Evolutionary conservation across 768 basidiomycete species (phyloP).

Genomic region (Hirschioporus abietinus): DNA sequence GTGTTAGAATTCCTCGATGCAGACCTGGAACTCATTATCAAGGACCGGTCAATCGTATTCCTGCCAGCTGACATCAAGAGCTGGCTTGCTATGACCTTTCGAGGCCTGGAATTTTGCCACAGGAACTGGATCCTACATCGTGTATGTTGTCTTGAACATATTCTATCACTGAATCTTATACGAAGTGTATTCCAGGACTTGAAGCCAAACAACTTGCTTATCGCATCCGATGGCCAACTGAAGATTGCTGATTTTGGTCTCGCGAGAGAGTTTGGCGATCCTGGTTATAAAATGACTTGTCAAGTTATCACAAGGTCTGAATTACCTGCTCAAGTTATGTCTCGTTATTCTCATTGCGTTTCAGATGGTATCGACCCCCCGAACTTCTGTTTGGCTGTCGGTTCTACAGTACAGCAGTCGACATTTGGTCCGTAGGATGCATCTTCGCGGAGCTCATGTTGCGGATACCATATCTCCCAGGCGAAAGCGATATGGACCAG

Average conservation of each 20-base stretch:
- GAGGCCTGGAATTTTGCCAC: constrained; percentile 98
- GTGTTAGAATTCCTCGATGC: constrained; percentile 96
- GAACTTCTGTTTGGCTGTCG: constrained; percentile 89
- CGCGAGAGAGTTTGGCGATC: constrained; percentile 93
- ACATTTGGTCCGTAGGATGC: constrained; percentile 96
- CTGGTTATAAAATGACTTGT: constrained; percentile 94
- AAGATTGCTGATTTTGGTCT: constrained; percentile 99
- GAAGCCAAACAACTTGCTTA: constrained; percentile 97
- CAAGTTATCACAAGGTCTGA: constrained; percentile 94
- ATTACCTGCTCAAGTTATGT: constrained; percentile 6
- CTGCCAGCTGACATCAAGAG: constrained; percentile 94
- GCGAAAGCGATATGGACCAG: constrained; percentile 96
- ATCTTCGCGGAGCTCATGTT: constrained; percentile 98
- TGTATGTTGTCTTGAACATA: constrained; percentile 39
- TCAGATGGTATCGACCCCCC: constrained; percentile 96
- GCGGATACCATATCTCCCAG: constrained; percentile 90
- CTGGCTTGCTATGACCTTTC: constrained; percentile 98
- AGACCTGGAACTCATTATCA: constrained; percentile 95
- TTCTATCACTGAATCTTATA: neutral
- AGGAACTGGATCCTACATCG: constrained; percentile 91
- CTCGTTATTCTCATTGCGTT: neutral
- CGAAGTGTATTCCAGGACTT: constrained; percentile 59
- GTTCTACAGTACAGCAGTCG: constrained; percentile 88
- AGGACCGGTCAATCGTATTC: constrained; percentile 88
- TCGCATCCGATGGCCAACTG: constrained; percentile 83